Evolutionary conservation across 805 yeast genomes (phyloP).

Genomic region (Ogataea zsoltii): DNA sequence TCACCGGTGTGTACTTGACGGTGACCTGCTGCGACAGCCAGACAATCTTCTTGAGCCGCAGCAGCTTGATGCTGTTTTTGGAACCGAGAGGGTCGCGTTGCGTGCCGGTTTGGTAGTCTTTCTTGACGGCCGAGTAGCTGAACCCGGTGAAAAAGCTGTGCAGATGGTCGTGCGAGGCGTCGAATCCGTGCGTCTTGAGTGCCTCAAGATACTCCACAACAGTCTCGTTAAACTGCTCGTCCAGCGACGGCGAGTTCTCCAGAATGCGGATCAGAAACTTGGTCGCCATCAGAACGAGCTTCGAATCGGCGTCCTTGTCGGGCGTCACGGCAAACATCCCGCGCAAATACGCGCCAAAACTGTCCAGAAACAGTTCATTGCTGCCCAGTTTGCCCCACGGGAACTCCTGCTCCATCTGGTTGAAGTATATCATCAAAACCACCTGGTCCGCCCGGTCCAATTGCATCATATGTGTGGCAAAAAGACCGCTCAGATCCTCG

Average conservation of each 20-base stretch:
- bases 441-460: slow-evolving; percentile 23
- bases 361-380: slow-evolving; percentile 16
- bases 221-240: slow-evolving; percentile 19
- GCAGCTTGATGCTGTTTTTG: slow-evolving; percentile 21
- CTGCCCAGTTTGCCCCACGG: slow-evolving; percentile 24
- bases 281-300: slow-evolving; percentile 23
- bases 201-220: slow-evolving; percentile 18
- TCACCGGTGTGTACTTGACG: slow-evolving; percentile 23
- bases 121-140: slow-evolving; percentile 21
- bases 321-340: background rate
- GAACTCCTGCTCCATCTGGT: slow-evolving; percentile 24
- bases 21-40: slow-evolving; percentile 35
- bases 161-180: slow-evolving; percentile 20
- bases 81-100: slow-evolving; percentile 12
- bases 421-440: slow-evolving; percentile 27
- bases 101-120: slow-evolving; percentile 16
- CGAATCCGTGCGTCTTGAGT: slow-evolving; percentile 13
- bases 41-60: slow-evolving; percentile 30
- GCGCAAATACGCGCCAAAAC: slow-evolving; percentile 17
- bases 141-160: slow-evolving; percentile 16
- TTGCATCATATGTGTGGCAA: slow-evolving; percentile 17
- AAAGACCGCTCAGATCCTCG: slow-evolving; percentile 26
- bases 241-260: slow-evolving; percentile 11
- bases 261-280: slow-evolving; percentile 26
- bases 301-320: slow-evolving; percentile 11